Percentiles rank a stretch among this genome's conserved stretches.
Conservation (phyloP, 2,329 filamentous ascomycete genomes). For the Gnomoniopsis smithogilvyi region DNA sequence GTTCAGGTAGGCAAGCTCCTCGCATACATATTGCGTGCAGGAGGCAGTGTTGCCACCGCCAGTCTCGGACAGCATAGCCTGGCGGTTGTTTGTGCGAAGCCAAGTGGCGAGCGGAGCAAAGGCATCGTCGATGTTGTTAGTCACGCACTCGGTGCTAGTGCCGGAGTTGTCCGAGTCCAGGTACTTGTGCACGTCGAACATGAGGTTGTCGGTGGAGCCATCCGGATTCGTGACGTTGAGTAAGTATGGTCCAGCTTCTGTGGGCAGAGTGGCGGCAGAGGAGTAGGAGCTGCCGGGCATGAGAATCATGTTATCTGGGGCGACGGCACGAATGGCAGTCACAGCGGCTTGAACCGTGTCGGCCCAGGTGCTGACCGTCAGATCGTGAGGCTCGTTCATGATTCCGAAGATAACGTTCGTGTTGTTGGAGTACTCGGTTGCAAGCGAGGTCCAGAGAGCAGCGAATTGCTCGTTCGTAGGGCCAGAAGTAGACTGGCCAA, state of each 20-base stretch:
- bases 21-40: constrained; percentile 30
- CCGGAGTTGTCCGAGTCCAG: constrained; percentile 56
- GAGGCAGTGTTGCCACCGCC: constrained; percentile 33
- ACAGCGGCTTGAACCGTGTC: constrained; percentile 58
- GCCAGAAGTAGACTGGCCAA: constrained; percentile 55
- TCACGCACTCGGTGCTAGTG: constrained; percentile 47
- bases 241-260: constrained; percentile 49
- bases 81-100: constrained; percentile 30
- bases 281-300: constrained; percentile 61
- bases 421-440: constrained; percentile 51
- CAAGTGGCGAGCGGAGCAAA: constrained; percentile 32
- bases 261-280: constrained; percentile 45
- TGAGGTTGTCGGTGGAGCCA: constrained; percentile 50
- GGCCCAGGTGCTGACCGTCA: constrained; percentile 52
- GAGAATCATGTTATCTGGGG: constrained; percentile 57
- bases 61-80: constrained; percentile 34
- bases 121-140: constrained; percentile 36
- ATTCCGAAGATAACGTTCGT: constrained; percentile 57
- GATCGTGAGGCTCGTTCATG: constrained; percentile 66
- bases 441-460: constrained; percentile 53
- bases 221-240: constrained; percentile 54
- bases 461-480: constrained; percentile 51
- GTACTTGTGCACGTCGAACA: constrained; percentile 59
- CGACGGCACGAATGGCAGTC: constrained; percentile 62
- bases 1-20: constrained; percentile 29